These are phyloP conservation scores for Aspergillus baeticus DNA, from an alignment of 495 filamentous ascomycete species.

Conservation along the genomic window DNA sequence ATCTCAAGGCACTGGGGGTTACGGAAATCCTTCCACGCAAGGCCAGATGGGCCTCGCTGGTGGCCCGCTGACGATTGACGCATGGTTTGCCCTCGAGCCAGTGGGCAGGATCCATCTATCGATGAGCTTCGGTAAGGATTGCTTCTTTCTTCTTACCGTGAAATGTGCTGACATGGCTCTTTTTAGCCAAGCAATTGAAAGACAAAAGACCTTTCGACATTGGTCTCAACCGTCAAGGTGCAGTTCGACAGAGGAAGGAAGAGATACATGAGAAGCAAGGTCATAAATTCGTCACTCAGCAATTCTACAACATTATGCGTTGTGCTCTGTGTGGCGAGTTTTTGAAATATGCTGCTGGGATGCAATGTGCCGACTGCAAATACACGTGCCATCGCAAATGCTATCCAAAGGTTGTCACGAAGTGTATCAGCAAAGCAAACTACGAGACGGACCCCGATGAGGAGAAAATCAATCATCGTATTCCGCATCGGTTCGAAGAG, in stretches of 20 bases:
- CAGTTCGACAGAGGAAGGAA: conserved; percentile 94
- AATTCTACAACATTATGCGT: conserved; percentile 99
- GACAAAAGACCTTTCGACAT: conserved; percentile 74
- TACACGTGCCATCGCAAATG: conserved; percentile 98
- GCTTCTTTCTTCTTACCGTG: neutral
- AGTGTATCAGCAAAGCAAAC: conserved; percentile 99
- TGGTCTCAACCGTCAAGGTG: conserved; percentile 91
- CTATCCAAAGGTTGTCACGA: conserved; percentile 95
- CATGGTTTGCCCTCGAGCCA: conserved; percentile 96
- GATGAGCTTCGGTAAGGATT: conserved; percentile 80
- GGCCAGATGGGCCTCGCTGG: conserved; percentile 25
- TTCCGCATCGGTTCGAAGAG: conserved; percentile 91
- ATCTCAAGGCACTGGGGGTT: conserved; percentile 28
- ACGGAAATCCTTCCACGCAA: conserved; percentile 21
- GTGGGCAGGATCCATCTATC: conserved; percentile 84
- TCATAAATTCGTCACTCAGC: conserved; percentile 96
- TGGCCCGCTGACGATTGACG: conserved; percentile 69
- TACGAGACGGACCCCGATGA: conserved; percentile 97
- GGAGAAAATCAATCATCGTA: conserved; percentile 98
- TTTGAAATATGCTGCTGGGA: conserved; percentile 95
- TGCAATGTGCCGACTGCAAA: conserved; percentile 99
- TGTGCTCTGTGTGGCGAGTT: conserved; percentile 98
- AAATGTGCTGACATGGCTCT: conserved; percentile 32
- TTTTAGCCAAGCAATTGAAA: conserved; percentile 63
- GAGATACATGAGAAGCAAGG: conserved; percentile 97